phyloP scores from a whole-genome alignment of 129 eudicot genomes.

The Chrysanthemum makinoi region DNA sequence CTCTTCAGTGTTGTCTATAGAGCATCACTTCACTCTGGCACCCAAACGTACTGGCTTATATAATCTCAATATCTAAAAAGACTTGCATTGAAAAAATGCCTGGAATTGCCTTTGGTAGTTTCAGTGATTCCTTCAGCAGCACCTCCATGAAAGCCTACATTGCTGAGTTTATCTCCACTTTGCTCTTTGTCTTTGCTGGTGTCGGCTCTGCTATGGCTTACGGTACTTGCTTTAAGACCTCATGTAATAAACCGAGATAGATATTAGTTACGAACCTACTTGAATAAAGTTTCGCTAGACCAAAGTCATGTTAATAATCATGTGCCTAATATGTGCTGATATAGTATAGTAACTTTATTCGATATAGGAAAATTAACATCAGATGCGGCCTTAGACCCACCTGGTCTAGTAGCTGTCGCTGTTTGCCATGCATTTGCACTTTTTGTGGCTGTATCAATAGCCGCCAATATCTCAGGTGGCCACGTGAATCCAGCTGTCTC shows the following conservation, averaged over 20 bases:
- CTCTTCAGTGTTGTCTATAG: conserved; percentile 11
- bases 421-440: conserved; percentile 77
- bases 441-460: conserved; percentile 77
- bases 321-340: too few species aligned
- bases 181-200: conserved; percentile 94
- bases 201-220: conserved; percentile 94
- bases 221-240: conserved; percentile 32
- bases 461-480: conserved; percentile 92
- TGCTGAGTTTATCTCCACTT: conserved; percentile 93
- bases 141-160: conserved; percentile 62
- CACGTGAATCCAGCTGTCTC: conserved; percentile 94
- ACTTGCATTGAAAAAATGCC: conserved; percentile 43
- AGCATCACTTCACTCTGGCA: neutral
- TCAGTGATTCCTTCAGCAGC: conserved; percentile 59
- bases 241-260: too few species aligned
- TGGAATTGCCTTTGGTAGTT: conserved; percentile 66
- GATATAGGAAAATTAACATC: conserved; percentile 61
- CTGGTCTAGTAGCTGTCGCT: conserved; percentile 83
- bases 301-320: too few species aligned
- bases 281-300: too few species aligned
- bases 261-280: too few species aligned
- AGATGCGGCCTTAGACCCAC: conserved; percentile 70
- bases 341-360: neutral
- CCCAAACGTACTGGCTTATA: neutral
- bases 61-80: neutral